Evolutionary conservation across 2,329 filamentous ascomycete genomes (phyloP).

Genomic region (Chaetomium sp.): DNA sequence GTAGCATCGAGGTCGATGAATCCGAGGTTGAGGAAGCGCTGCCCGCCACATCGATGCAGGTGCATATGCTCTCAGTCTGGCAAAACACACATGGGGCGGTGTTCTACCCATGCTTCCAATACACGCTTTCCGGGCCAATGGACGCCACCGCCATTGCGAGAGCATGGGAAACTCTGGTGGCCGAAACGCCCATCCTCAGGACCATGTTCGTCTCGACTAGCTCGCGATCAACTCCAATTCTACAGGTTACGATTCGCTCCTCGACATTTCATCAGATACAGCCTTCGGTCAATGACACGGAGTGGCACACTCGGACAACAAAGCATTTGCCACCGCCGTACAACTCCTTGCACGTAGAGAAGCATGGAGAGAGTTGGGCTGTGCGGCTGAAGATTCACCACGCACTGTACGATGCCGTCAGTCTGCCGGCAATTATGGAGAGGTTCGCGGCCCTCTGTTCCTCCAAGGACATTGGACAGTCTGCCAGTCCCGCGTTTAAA

Average conservation of each 20-base stretch:
- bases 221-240: conserved; percentile 51
- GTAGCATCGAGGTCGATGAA: conserved; percentile 43
- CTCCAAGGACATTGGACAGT: conserved; percentile 3
- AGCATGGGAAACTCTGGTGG: conserved; percentile 65
- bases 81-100: conserved; percentile 64
- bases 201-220: conserved; percentile 64
- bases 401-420: conserved; percentile 84
- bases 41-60: conserved; percentile 75
- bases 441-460: conserved; percentile 38
- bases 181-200: conserved; percentile 64
- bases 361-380: conserved; percentile 33
- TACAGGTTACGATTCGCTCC: conserved; percentile 62
- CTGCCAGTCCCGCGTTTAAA: neutral
- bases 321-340: conserved; percentile 33
- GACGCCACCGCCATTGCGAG: conserved; percentile 47
- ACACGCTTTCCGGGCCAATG: conserved; percentile 50
- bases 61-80: conserved; percentile 80
- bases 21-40: conserved; percentile 58
- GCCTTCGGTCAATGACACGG: neutral
- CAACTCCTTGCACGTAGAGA: conserved; percentile 29
- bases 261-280: conserved; percentile 14
- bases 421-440: conserved; percentile 65
- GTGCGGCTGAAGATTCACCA: conserved; percentile 73
- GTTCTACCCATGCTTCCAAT: conserved; percentile 76
- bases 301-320: conserved; percentile 3